phyloP scores from a whole-genome alignment of 352 stramenopile genomes.

The Globisporangium middletonii region DNA sequence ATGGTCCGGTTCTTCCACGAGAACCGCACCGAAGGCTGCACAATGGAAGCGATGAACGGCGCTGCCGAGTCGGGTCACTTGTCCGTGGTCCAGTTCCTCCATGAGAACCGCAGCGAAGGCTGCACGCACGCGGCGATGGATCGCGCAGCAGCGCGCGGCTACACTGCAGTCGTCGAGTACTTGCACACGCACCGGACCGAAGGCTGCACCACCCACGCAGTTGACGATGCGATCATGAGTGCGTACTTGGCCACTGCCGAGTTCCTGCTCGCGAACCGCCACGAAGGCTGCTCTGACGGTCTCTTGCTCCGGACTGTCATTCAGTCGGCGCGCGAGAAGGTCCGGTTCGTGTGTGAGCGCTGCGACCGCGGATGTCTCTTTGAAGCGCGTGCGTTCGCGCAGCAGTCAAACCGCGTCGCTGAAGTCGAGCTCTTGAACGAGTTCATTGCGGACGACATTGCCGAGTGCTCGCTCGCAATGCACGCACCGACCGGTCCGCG shows the following conservation, averaged over 20 bases:
- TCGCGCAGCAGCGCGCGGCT: background rate
- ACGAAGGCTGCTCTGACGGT: background rate
- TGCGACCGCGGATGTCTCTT: background rate
- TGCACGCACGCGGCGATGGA: conserved; percentile 4
- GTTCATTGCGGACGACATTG: background rate
- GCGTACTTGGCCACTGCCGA: background rate
- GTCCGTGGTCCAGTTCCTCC: too few species aligned
- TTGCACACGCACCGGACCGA: conserved; percentile 3
- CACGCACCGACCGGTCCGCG: too few species aligned
- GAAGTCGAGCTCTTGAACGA: background rate
- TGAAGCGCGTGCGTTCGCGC: background rate
- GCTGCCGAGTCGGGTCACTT: too few species aligned
- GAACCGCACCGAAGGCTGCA: too few species aligned
- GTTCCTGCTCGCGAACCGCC: background rate
- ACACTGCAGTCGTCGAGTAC: background rate
- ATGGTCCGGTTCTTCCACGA: too few species aligned
- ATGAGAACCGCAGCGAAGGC: background rate
- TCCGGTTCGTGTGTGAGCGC: background rate
- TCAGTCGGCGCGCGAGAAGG: background rate
- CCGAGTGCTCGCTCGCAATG: background rate
- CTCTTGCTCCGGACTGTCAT: background rate
- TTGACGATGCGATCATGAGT: too few species aligned
- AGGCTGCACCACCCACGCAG: background rate
- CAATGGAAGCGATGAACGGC: too few species aligned
- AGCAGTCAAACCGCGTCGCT: background rate